A percentile compares a stretch with the other conserved stretches of the same genome.
Conservation (phyloP, 805 yeast genomes). For the Teunomyces stri region DNA sequence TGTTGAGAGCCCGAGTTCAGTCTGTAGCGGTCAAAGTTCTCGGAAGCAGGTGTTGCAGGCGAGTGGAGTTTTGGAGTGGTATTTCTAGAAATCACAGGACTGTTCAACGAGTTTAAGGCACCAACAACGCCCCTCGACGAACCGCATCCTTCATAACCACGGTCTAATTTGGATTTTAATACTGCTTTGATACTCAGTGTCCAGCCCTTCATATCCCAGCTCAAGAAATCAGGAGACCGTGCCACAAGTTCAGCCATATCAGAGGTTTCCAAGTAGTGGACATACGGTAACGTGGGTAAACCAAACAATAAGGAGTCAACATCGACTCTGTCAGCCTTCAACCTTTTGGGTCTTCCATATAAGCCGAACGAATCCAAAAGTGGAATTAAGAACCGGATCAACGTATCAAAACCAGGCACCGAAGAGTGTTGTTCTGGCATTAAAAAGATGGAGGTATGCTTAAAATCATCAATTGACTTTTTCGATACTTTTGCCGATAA, state of each 20-base stretch:
- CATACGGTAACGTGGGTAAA: conserved; percentile 44
- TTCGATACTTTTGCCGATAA: conserved; percentile 33
- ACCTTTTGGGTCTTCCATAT: conserved; percentile 44
- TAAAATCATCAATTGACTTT: conserved; percentile 30
- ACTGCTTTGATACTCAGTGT: conserved; percentile 26
- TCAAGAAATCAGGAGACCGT: conserved; percentile 21
- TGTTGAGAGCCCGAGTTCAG: not conserved
- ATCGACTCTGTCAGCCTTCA: conserved; percentile 42
- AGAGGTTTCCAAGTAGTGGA: conserved; percentile 38
- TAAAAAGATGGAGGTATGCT: conserved; percentile 41
- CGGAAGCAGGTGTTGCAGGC: not conserved
- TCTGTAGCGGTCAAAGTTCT: not conserved
- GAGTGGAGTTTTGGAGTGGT: not conserved
- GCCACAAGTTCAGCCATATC: conserved; percentile 25
- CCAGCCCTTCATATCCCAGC: conserved; percentile 41
- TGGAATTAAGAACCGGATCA: conserved; percentile 42
- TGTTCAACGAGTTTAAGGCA: conserved; percentile 53
- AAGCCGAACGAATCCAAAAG: conserved; percentile 43
- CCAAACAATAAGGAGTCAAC: conserved; percentile 42
- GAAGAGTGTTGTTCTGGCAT: conserved; percentile 46
- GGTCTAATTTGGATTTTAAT: conserved; percentile 33
- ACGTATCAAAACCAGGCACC: conserved; percentile 50
- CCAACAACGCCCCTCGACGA: conserved; percentile 60
- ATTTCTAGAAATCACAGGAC: conserved; percentile 25
- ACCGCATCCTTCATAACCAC: conserved; percentile 76